phyloP scores from a whole-genome alignment of 2,329 filamentous ascomycete genomes.

The Zalaria sp. region DNA sequence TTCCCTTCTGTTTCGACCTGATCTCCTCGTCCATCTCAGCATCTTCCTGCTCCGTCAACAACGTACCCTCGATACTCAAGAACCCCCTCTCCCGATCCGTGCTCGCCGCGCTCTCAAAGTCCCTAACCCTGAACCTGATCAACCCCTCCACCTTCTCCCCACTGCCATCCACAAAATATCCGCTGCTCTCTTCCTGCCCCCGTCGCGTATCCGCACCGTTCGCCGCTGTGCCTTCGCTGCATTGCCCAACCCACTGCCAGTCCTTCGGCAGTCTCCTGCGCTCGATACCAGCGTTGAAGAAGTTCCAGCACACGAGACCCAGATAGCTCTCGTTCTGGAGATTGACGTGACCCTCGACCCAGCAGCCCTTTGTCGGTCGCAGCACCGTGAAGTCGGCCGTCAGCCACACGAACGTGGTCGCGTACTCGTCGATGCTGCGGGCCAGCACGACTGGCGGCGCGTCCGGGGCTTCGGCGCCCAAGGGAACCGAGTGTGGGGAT shows the following conservation, averaged over 20 bases:
- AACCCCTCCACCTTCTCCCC: constrained; percentile 58
- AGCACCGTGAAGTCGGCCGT: constrained; percentile 80
- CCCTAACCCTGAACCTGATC: constrained; percentile 64
- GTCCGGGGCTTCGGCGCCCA: constrained; percentile 20
- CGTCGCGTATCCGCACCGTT: constrained; percentile 14
- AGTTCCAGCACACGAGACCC: constrained; percentile 76
- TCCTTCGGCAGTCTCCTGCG: constrained; percentile 56
- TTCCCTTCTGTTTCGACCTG: constrained; percentile 8
- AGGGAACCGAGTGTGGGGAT: constrained; percentile 26
- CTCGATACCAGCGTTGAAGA: constrained; percentile 84
- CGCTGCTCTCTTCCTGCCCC: constrained; percentile 41
- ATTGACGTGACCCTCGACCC: constrained; percentile 69
- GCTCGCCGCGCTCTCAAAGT: constrained; percentile 58
- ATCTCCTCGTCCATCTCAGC: constrained; percentile 42
- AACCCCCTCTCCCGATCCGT: constrained; percentile 61
- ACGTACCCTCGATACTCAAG: constrained; percentile 76
- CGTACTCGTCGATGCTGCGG: constrained; percentile 59
- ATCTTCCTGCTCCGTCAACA: constrained; percentile 59
- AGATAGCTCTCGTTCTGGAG: constrained; percentile 81
- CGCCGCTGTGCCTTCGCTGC: constrained; percentile 17
- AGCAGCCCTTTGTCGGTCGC: constrained; percentile 56
- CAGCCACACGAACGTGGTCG: constrained; percentile 74
- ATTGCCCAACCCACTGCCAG: constrained; percentile 59
- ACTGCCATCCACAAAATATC: constrained; percentile 60
- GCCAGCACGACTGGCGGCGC: constrained; percentile 21